Percentiles rank a stretch among this genome's conserved stretches.
These are phyloP conservation scores for Aurifilum marmelostoma DNA, from an alignment of 2,329 filamentous ascomycete genomes.

Conservation along the genomic window DNA sequence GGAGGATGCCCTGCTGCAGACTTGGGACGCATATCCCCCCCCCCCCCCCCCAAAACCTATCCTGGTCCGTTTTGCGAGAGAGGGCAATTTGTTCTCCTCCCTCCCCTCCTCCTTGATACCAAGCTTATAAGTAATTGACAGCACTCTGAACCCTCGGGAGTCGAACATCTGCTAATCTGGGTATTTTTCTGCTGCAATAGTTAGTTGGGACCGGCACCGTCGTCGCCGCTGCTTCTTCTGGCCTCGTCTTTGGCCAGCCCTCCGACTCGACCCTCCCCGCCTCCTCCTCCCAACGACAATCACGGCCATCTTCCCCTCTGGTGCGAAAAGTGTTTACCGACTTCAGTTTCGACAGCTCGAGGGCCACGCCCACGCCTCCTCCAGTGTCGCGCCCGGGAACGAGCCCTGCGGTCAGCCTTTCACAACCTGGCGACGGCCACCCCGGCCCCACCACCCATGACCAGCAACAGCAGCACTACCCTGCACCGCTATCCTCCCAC, in stretches of 20 bases:
- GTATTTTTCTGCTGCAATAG: constrained; percentile 39
- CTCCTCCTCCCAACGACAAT: constrained; percentile 35
- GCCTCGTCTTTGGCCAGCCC: constrained; percentile 62
- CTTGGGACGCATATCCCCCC: constrained; percentile 3
- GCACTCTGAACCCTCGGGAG: no score
- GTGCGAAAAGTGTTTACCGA: constrained; percentile 40
- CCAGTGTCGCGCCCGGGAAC: constrained; percentile 48
- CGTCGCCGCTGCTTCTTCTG: constrained; percentile 62
- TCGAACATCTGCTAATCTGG: constrained; percentile 16
- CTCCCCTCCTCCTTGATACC: neutral
- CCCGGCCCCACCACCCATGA: constrained; percentile 29
- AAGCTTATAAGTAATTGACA: neutral
- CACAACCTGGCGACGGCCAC: constrained; percentile 35
- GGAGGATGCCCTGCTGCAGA: neutral
- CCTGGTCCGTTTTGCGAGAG: neutral
- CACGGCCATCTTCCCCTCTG: constrained; percentile 37
- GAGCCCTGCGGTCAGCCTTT: constrained; percentile 46
- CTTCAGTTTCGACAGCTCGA: constrained; percentile 25
- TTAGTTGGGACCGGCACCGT: constrained; percentile 65
- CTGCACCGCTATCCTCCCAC: constrained; percentile 34
- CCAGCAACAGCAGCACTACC: constrained; percentile 32
- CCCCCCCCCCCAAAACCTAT: neutral
- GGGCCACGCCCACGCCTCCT: constrained; percentile 34
- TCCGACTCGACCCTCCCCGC: constrained; percentile 42
- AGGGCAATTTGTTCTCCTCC: neutral